Evolutionary conservation across 805 yeast genomes (phyloP).

Genomic region (Kodamaea sagamina): DNA sequence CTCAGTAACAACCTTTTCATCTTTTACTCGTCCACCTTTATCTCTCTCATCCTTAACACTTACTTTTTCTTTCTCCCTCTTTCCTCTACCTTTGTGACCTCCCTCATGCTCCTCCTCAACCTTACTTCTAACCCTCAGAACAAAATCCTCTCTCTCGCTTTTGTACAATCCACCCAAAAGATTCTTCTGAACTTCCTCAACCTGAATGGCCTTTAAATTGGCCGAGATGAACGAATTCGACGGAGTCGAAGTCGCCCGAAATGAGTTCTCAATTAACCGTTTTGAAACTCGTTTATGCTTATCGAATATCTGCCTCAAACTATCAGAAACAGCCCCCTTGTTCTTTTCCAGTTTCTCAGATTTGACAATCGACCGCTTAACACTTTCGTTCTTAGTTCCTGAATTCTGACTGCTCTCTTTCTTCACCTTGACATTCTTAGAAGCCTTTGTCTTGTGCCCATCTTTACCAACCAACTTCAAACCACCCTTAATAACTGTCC

Average conservation of each 20-base stretch:
- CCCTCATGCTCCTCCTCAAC: neutral
- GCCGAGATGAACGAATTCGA: conserved; percentile 3
- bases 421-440: too few species aligned
- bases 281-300: neutral
- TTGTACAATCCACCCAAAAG: neutral
- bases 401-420: too few species aligned
- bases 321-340: neutral
- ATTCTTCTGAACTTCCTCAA: conserved; percentile 11
- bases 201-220: conserved; percentile 7
- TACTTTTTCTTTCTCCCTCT: neutral
- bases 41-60: neutral
- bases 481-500: too few species aligned
- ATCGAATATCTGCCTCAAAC: neutral
- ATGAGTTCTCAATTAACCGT: conserved; percentile 3
- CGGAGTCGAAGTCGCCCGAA: conserved; percentile 20
- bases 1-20: too few species aligned
- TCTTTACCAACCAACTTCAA: too few species aligned
- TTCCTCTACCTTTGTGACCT: neutral
- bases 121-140: neutral
- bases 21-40: too few species aligned
- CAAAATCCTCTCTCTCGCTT: neutral
- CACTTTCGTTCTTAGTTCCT: neutral
- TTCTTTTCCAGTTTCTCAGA: neutral
- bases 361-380: neutral
- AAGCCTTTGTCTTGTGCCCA: too few species aligned